Base-by-base conservation (phyloP, 2,329 filamentous ascomycete species). In the Aspergillus chevalieri region DNA sequence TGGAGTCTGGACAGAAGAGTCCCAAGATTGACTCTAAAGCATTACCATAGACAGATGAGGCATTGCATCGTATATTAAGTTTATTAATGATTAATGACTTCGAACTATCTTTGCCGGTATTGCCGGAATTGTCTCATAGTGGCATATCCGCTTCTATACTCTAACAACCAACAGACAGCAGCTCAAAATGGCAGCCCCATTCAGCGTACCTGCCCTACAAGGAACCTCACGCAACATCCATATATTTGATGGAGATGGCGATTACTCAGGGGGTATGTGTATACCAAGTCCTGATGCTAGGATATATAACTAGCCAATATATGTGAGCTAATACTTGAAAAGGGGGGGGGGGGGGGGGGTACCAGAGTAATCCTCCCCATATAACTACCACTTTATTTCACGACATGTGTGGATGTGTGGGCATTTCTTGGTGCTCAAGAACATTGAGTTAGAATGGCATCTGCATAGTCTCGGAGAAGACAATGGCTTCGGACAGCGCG, bases 1-100 rank as follows among this genome's bases (percentile, higher is more conserved):
- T 45, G 47, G 44, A 3, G 42, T 54, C 47, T 47, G 12, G 8
- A 47, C 56, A 54, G 43, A 66, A 65, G 41, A 52, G 56, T 1
- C 38, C 55, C n/a, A 61, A 59, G 47, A n/a, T 44, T 44, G 1
- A n/a, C n/a, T 44, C 42, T 15, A 44, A 44, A 28, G n/a, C 17
- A 10, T 15, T 41, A 30, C 21, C 14, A 44, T 44, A 41, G 6
- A 44, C 3, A 6, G 21, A 4, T 22, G 6, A 6, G 10, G 14
- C 8, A 4, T 28, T 19, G 12, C 8, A 19, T 30, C 15, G 22
- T 28, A 44, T 17, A n/a, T 26, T 44, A n/a, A 8, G 30, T n/a
- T 12, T 4, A 4, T 30, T 30, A 12, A 30, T 30, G 9, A 30
- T 30, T 30, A 12, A 30, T 30, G 26, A 30, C 26, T 30, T 30